Evolutionary conservation across 768 basidiomycete genomes (phyloP), one percentile per base, ranked within the genome.

Genomic region (Leucocoprinus leucothites): DNA sequence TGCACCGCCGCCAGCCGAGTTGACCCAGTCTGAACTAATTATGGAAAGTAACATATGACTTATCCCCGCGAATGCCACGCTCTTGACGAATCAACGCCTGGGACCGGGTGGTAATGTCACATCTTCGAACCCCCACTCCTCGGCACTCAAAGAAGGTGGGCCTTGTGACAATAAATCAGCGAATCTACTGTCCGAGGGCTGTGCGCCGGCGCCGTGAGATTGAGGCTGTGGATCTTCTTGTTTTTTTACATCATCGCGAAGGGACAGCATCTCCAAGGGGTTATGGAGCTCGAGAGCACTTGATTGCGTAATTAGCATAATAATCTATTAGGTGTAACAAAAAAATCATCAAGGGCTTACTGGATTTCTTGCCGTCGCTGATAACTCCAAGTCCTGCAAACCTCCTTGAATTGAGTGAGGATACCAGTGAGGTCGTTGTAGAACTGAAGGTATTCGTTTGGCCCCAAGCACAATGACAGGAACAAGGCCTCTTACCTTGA

Each of bases 341-440:
- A 26, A 7, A 2, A n/a, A n/a, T n/a, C n/a, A n/a, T n/a, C n/a
- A n/a, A n/a, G n/a, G n/a, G 62, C 86, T 68, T 63, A 92, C 90
- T 85, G 84, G 24, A 90, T 76, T 67, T 95, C 91, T 47, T 85
- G 79, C 57, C 85, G 81, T 40, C 95, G 77, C 16, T 77, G 73
- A 42, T 81, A 78, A 46, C 83, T 84, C 89, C 92, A 97, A 3
- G 77, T 76, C 61, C 81, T 82, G 66, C 91, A 94, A 2, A 77
- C 77, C 51, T 87, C 87, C 65, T 84, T 88, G 74, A 93, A 91
- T 57, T 86, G 80, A 5, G 77, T 71, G 1, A 96, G 67, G 43
- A 95, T 82, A 9, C 76, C 80, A 2, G 82, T 79, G 52, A 98
- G 79, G 62, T 91, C 89, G 58, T 92, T 94, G 67, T 99, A 96